Percentiles rank a stretch among this genome's conserved stretches.
Conservation (phyloP, 2,329 filamentous ascomycete species). For the Aureobasidium sp. region DNA sequence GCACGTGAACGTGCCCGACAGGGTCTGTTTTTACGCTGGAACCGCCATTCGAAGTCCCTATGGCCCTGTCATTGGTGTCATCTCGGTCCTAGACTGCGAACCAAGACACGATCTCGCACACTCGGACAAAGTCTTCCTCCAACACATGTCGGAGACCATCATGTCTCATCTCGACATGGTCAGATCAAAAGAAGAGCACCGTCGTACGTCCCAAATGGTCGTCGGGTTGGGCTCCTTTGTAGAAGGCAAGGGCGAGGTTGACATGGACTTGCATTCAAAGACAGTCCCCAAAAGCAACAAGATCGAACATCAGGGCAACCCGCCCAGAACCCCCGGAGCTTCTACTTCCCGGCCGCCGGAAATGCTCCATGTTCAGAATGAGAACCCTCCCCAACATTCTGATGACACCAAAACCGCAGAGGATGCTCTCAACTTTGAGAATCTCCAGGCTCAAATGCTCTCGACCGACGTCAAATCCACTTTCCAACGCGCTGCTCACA, state of each 20-base stretch:
- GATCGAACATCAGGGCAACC: background rate
- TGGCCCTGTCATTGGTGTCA: constrained; percentile 52
- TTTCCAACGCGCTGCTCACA: constrained; percentile 40
- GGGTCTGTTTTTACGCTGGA: constrained; percentile 43
- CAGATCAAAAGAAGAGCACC: constrained; percentile 44
- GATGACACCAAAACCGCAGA: background rate
- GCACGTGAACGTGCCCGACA: background rate
- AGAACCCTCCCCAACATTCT: background rate
- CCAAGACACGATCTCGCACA: constrained; percentile 43
- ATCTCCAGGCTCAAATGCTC: constrained; percentile 6
- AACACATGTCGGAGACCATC: constrained; percentile 48
- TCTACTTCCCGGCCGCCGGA: background rate
- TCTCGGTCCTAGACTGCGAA: constrained; percentile 51
- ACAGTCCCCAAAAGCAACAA: background rate
- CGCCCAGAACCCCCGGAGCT: background rate
- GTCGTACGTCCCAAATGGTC: constrained; percentile 46
- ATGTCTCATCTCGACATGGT: constrained; percentile 56
- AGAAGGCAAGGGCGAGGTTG: constrained; percentile 16
- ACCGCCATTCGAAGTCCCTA: constrained; percentile 54
- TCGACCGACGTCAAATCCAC: constrained; percentile 24
- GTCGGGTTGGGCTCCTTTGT: constrained; percentile 45
- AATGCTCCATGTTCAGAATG: background rate
- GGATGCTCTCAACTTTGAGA: background rate
- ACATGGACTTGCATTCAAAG: background rate
- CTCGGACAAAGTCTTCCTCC: constrained; percentile 47